Evolutionary conservation across 2,329 filamentous ascomycete species (phyloP).

Genomic region (Capronia coronata): DNA sequence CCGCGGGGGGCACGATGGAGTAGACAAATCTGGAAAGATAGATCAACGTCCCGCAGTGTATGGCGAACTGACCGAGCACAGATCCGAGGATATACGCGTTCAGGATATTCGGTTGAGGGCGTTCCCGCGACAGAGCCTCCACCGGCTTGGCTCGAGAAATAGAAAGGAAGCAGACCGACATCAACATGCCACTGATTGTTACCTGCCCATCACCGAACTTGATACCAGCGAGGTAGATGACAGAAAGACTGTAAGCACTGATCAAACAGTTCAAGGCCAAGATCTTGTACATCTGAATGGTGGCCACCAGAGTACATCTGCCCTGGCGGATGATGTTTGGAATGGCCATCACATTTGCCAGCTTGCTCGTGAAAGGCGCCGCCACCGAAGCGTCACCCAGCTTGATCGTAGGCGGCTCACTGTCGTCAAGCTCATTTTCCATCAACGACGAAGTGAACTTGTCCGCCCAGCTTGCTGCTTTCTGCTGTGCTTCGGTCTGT

Average conservation of each 20-base stretch:
- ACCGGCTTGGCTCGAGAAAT: slow-evolving; percentile 97
- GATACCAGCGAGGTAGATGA: slow-evolving; percentile 95
- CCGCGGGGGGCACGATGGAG: slow-evolving; percentile 62
- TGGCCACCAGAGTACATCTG: slow-evolving; percentile 92
- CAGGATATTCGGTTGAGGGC: slow-evolving; percentile 97
- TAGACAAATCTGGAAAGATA: slow-evolving; percentile 91
- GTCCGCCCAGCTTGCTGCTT: slow-evolving; percentile 74
- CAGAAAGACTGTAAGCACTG: slow-evolving; percentile 92
- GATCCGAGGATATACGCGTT: slow-evolving; percentile 98
- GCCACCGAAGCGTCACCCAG: slow-evolving; percentile 95
- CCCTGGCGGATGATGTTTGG: slow-evolving; percentile 98
- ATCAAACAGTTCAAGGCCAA: slow-evolving; percentile 96
- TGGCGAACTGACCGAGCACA: slow-evolving; percentile 91
- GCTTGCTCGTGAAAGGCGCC: slow-evolving; percentile 94
- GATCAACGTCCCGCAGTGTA: slow-evolving; percentile 89
- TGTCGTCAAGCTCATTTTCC: slow-evolving; percentile 79
- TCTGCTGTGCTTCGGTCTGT: slow-evolving; percentile 56
- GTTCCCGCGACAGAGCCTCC: slow-evolving; percentile 90
- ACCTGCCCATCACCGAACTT: slow-evolving; percentile 98
- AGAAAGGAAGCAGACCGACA: slow-evolving; percentile 98
- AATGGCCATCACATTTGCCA: slow-evolving; percentile 92
- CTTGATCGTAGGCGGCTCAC: slow-evolving; percentile 91
- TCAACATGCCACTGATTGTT: slow-evolving; percentile 97
- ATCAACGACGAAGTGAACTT: slow-evolving; percentile 82
- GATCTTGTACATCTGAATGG: slow-evolving; percentile 99